phyloP scores from a whole-genome alignment of 2,329 filamentous ascomycete species.

The Lecanicillium sp. region DNA sequence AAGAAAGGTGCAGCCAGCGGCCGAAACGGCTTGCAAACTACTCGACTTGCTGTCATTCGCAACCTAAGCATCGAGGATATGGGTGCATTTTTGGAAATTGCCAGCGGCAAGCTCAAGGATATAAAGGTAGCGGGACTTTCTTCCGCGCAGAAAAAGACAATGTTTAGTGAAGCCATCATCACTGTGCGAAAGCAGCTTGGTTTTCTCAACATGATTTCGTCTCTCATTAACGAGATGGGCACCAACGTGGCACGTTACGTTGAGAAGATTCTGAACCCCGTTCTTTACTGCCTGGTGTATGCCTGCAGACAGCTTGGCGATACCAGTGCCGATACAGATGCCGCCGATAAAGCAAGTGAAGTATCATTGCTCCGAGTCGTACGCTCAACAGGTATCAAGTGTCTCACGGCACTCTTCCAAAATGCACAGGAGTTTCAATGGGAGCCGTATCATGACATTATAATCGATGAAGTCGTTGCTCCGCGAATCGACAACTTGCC shows the following conservation, averaged over 20 bases:
- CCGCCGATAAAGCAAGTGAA: conserved; percentile 32
- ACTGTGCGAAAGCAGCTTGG: conserved; percentile 76
- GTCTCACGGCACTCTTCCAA: conserved; percentile 68
- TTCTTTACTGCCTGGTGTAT: conserved; percentile 73
- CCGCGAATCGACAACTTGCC: conserved; percentile 73
- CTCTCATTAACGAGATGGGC: conserved; percentile 78
- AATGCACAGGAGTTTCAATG: conserved; percentile 65
- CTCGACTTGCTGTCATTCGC: conserved; percentile 71
- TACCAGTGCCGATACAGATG: conserved; percentile 22
- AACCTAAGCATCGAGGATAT: conserved; percentile 68
- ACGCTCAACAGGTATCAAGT: conserved; percentile 71
- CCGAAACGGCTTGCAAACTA: conserved; percentile 71
- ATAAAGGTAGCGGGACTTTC: conserved; percentile 48
- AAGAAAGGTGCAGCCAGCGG: conserved; percentile 70
- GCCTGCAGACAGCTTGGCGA: conserved; percentile 53
- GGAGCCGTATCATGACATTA: conserved; percentile 58
- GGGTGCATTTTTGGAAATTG: conserved; percentile 73
- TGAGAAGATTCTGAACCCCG: conserved; percentile 60
- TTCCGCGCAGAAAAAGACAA: conserved; percentile 35
- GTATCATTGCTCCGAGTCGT: conserved; percentile 57
- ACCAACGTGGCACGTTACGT: conserved; percentile 62
- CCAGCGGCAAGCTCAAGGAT: conserved; percentile 60
- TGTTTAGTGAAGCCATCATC: conserved; percentile 51
- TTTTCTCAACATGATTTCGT: conserved; percentile 83
- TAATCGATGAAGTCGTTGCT: conserved; percentile 68